Evolutionary conservation across 2,329 filamentous ascomycete genomes (phyloP).

Genomic region (Aspergillus brunneoviolaceus): DNA sequence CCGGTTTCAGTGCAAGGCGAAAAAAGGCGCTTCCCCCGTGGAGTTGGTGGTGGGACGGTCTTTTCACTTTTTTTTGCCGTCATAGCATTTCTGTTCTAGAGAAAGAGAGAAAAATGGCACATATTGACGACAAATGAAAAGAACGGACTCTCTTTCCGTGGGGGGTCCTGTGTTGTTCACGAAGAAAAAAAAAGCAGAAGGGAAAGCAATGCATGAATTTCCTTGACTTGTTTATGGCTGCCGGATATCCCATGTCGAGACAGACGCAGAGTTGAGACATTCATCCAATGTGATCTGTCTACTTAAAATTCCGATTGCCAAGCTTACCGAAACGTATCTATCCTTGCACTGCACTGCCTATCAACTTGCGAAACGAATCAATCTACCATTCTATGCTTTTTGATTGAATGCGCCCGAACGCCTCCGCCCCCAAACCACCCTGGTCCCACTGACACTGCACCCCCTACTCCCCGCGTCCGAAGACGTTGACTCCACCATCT

Average conservation of each 20-base stretch:
- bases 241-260: conserved; percentile 40
- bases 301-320: conserved; percentile 21
- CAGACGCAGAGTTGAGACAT: conserved; percentile 38
- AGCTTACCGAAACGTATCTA: conserved; percentile 3
- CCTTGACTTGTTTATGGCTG: conserved; percentile 40
- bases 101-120: conserved; percentile 22
- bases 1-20: conserved; percentile 36
- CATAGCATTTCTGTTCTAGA: conserved; percentile 30
- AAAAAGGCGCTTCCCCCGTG: conserved; percentile 33
- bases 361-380: not conserved
- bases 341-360: not conserved
- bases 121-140: conserved; percentile 26
- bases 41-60: conserved; percentile 38
- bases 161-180: conserved; percentile 28
- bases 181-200: conserved; percentile 33
- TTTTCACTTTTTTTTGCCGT: conserved; percentile 31
- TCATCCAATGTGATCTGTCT: conserved; percentile 33
- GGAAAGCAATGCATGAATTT: conserved; percentile 39
- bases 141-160: conserved; percentile 30
- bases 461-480: conserved; percentile 70
- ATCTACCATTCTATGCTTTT: conserved; percentile 14
- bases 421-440: not conserved
- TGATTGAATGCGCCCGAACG: conserved; percentile 2
- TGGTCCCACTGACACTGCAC: not conserved
- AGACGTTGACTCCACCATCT: conserved; percentile 78